These are phyloP conservation scores for Diaporthe helianthi DNA, from an alignment of 2,329 filamentous ascomycete genomes.

Conservation along the genomic window DNA sequence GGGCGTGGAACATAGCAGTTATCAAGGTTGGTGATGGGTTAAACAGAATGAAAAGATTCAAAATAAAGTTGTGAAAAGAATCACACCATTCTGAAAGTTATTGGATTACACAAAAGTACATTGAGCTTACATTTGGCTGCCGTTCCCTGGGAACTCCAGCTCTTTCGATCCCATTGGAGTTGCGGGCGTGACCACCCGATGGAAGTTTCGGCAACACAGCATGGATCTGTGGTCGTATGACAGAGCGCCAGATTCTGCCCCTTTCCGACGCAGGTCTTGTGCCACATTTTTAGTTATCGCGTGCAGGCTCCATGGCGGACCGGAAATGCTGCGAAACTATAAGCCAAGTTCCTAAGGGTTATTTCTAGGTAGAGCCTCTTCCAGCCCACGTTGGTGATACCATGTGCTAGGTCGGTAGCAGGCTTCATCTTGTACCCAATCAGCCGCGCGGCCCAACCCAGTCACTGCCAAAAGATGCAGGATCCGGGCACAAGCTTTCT, in stretches of 20 bases:
- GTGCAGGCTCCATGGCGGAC: not conserved
- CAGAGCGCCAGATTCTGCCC: conserved; percentile 8
- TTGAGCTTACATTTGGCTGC: too few species aligned
- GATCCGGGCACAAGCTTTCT: not conserved
- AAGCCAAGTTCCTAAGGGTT: too few species aligned
- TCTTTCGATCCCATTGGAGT: too few species aligned
- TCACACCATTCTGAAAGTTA: too few species aligned
- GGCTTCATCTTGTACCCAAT: not conserved
- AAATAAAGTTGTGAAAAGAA: too few species aligned
- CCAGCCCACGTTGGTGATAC: not conserved
- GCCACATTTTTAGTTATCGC: not conserved
- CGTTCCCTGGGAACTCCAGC: not conserved
- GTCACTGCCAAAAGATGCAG: not conserved
- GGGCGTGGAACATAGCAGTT: too few species aligned
- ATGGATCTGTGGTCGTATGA: conserved; percentile 3
- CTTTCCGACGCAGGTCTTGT: conserved; percentile 5
- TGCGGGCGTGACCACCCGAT: not conserved
- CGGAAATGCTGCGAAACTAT: too few species aligned
- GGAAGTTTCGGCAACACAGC: conserved; percentile 1
- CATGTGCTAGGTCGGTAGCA: too few species aligned
- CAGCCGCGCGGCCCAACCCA: accelerated
- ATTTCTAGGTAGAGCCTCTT: too few species aligned
- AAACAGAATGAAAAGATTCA: too few species aligned
- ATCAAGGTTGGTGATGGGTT: too few species aligned
- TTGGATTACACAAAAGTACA: too few species aligned